Evolutionary conservation across 345 rosid genomes (phyloP).

Genomic region (Eucalyptus fibrosa): DNA sequence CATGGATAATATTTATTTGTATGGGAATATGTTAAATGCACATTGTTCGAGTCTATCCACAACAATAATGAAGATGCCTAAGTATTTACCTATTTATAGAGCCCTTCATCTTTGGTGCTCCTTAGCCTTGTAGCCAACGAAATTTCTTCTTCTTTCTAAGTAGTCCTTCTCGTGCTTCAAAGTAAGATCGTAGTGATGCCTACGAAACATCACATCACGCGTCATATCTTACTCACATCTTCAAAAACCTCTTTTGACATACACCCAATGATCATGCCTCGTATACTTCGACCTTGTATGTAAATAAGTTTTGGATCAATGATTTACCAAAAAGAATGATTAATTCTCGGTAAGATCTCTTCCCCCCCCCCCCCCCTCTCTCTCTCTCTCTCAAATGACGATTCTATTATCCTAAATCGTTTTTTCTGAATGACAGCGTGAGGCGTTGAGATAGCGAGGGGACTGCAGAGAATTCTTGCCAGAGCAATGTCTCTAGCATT

Average conservation of each 20-base stretch:
- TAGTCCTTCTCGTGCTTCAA: neutral
- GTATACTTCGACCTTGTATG: neutral
- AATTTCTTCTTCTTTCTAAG: neutral
- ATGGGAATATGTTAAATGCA: neutral
- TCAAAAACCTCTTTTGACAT: no score
- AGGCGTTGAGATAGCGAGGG: neutral
- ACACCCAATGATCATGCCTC: neutral
- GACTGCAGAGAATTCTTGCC: neutral
- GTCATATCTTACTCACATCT: no score
- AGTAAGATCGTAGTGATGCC: no score
- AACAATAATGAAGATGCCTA: neutral
- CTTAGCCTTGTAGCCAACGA: rapidly evolving
- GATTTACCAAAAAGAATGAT: neutral
- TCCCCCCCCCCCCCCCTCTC: neutral
- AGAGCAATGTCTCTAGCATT: no score
- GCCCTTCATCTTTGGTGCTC: neutral
- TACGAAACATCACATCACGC: no score
- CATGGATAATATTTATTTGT: neutral
- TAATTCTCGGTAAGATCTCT: neutral
- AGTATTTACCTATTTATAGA: neutral
- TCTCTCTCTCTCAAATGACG: neutral
- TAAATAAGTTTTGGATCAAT: neutral
- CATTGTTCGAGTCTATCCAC: neutral
- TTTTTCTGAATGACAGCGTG: neutral
- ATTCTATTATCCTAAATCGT: neutral